Percentiles rank a stretch among this genome's conserved stretches.
Conservation (phyloP, 2,329 filamentous ascomycete genomes). For the Fulvia fulva region DNA sequence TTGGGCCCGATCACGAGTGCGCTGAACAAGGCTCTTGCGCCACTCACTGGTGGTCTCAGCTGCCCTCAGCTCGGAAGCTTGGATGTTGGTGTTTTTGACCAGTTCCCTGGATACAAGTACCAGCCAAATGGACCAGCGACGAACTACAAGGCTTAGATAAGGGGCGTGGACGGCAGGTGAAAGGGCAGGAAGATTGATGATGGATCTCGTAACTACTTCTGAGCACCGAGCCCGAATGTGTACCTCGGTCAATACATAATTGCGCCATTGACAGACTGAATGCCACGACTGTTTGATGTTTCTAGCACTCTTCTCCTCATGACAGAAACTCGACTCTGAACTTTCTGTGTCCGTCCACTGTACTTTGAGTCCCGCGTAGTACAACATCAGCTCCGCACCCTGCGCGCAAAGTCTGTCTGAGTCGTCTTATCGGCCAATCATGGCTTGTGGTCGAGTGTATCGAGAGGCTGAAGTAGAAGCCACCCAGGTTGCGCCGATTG, state of each 20-base stretch:
- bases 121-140: conserved; percentile 22
- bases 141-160: conserved; percentile 17
- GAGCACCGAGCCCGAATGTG: neutral
- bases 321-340: neutral
- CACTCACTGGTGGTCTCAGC: conserved; percentile 18
- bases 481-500: neutral
- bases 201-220: neutral
- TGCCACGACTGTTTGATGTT: neutral
- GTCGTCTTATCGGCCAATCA: neutral
- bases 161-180: neutral
- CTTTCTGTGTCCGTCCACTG: neutral
- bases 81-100: conserved; percentile 21
- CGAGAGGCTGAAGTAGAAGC: neutral
- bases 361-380: neutral
- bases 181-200: neutral
- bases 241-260: neutral
- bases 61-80: conserved; percentile 20
- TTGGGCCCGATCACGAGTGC: conserved; percentile 15
- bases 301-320: neutral
- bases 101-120: conserved; percentile 26
- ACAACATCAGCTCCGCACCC: neutral
- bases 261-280: neutral
- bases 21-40: conserved; percentile 20
- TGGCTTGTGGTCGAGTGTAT: neutral
- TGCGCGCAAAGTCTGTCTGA: neutral